Conservation (phyloP, 2,329 filamentous ascomycete genomes). For the Alternaria arbusti region DNA sequence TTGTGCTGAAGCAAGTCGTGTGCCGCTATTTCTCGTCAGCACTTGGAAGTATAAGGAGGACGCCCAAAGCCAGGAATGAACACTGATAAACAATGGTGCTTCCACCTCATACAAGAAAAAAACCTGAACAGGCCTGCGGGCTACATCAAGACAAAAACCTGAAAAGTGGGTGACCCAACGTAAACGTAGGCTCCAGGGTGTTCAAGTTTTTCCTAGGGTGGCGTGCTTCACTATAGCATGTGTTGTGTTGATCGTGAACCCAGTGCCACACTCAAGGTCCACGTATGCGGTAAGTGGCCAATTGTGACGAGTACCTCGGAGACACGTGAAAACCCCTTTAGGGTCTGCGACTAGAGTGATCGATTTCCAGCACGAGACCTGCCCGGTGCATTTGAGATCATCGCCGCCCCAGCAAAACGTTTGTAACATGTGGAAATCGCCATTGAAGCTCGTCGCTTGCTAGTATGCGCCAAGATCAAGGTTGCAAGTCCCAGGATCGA, state of each 20-base stretch:
- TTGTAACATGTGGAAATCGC: not conserved
- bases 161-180: too few relatives aligned
- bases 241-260: not conserved
- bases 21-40: not conserved
- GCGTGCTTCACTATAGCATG: not conserved
- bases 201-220: too few relatives aligned
- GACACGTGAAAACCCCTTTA: not conserved
- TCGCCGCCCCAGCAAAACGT: not conserved
- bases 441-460: not conserved
- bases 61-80: not conserved
- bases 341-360: not conserved
- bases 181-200: too few relatives aligned
- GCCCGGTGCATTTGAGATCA: not conserved
- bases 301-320: not conserved
- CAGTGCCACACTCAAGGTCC: not conserved
- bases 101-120: too few relatives aligned
- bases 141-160: too few relatives aligned
- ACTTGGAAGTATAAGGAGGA: not conserved
- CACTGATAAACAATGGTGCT: not conserved
- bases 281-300: not conserved
- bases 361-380: not conserved
- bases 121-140: too few relatives aligned
- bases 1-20: slow-evolving; percentile 5
- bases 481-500: not conserved
- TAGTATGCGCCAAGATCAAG: not conserved